Base-by-base conservation (phyloP, 108 stramenopile species). In the Pseudonitzschia delicatissima region DNA sequence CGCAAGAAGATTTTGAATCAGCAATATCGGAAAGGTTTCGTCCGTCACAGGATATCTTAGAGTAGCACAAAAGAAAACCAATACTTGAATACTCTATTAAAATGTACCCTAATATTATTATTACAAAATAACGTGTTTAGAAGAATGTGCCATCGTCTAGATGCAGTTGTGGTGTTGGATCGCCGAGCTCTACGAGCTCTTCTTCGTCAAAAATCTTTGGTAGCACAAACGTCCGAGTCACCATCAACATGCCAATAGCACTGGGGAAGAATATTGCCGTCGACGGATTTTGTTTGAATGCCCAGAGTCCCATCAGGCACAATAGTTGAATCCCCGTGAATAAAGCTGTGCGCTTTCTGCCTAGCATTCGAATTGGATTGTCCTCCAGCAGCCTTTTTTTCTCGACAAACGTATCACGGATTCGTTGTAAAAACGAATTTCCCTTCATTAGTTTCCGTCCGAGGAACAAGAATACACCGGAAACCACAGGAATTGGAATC, bases 251-350 rank as follows among this genome's bases (percentile, higher is more conserved):
- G 0, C 94, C 93, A 67, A 97, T 97, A 45, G 94, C 90, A 20
- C 87, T 85, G 2, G 96, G 96, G 62, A 97, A 97, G 84, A 97
- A 96, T n/a, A 97, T 94, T 57, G 95, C 86, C 23, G 94, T 97
- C 31, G 85, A 69, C 48, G 80, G 78, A 76, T 92, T 88, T 67
- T 85, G 84, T 69, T 97, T 97, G 67, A 97, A 90, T 8, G 77
- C 73, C 90, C 95, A 97, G 21, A 97, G 80, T 17, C 92, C 86
- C 32, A 80, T 63, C 55, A 95, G 58, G 67, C 93, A 89, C 20
- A 82, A 45, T 59, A 85, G 66, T 69, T 90, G 88, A 23, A 81
- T 74, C 25, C 50, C 59, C 26, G 90, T 89, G 49, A 90, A 92
- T 35, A 83, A 45, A 29, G 80, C 82, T 74, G 81, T 91, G 51